Evolutionary conservation across 371 early-diverging fungal species (phyloP).

Genomic region (Homolaphlyctis polyrhiza): DNA sequence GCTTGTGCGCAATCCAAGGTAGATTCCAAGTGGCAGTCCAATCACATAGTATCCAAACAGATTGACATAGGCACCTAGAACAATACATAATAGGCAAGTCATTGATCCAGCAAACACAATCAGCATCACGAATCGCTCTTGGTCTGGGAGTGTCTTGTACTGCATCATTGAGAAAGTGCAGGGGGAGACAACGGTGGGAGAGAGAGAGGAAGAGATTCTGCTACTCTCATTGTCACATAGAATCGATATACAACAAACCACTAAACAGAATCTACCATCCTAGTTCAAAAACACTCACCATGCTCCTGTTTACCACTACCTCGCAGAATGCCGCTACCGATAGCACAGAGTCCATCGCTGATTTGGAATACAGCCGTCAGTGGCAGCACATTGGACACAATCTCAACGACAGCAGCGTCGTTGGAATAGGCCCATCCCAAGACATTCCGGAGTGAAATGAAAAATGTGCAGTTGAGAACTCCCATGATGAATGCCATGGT

Average conservation of each 20-base stretch:
- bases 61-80: conserved; percentile 36
- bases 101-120: too few species aligned
- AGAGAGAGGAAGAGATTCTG: too few species aligned
- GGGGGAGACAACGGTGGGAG: too few species aligned
- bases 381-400: conserved; percentile 69
- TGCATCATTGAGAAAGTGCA: too few species aligned
- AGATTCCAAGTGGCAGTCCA: conserved; percentile 35
- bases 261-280: too few species aligned
- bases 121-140: too few species aligned
- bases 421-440: conserved; percentile 28
- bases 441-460: conserved; percentile 14
- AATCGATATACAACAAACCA: too few species aligned
- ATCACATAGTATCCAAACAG: conserved; percentile 35
- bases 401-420: conserved; percentile 59
- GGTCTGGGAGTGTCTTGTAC: too few species aligned
- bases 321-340: conserved; percentile 32
- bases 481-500: conserved; percentile 11
- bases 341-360: conserved; percentile 32
- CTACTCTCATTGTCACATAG: too few species aligned
- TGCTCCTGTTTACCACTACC: conserved; percentile 38
- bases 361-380: conserved; percentile 78
- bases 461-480: conserved; percentile 14
- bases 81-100: too few species aligned
- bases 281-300: too few species aligned
- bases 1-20: conserved; percentile 20